These are phyloP conservation scores for Pleodorina starrii DNA, from an alignment of 139 green algal species.

Conservation along the genomic window DNA sequence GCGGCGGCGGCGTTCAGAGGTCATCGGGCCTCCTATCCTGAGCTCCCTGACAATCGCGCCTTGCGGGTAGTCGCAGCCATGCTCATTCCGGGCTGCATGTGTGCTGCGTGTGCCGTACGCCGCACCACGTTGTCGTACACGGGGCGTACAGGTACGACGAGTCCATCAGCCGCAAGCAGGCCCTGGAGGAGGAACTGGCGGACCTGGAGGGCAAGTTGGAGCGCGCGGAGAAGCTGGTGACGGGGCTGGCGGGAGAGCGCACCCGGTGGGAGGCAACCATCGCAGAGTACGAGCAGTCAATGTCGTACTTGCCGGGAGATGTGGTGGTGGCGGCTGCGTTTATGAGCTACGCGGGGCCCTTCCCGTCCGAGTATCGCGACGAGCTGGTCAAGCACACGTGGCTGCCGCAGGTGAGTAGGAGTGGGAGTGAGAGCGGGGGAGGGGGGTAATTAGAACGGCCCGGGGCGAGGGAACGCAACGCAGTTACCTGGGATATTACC, in stretches of 20 bases:
- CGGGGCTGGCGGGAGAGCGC: constrained; percentile 74
- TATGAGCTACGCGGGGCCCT: constrained; percentile 86
- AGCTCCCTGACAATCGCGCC: no score
- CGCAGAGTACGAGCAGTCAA: constrained; percentile 65
- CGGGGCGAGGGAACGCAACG: no score
- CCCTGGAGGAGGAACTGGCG: constrained; percentile 82
- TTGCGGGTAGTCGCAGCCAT: no score
- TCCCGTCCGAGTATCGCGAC: constrained; percentile 85
- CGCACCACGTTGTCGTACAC: no score
- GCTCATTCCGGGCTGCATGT: no score
- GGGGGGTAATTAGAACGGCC: no score
- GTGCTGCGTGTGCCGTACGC: not conserved
- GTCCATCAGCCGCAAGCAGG: constrained; percentile 78
- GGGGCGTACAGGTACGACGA: constrained; percentile 79
- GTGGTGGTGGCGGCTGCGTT: constrained; percentile 80
- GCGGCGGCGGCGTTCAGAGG: not conserved
- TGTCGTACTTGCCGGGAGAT: constrained; percentile 77
- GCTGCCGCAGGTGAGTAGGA: constrained; percentile 69
- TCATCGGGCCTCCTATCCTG: no score
- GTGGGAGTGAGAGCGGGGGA: no score
- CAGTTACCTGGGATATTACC: no score
- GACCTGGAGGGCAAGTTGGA: constrained; percentile 87
- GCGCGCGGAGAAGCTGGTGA: constrained; percentile 84
- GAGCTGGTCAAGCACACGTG: constrained; percentile 81
- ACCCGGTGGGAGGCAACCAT: constrained; percentile 83